Evolutionary conservation across 1,139 yeast species (phyloP), one percentile per base, ranked within the genome.

Genomic region (Suhomyces yuchorum): DNA sequence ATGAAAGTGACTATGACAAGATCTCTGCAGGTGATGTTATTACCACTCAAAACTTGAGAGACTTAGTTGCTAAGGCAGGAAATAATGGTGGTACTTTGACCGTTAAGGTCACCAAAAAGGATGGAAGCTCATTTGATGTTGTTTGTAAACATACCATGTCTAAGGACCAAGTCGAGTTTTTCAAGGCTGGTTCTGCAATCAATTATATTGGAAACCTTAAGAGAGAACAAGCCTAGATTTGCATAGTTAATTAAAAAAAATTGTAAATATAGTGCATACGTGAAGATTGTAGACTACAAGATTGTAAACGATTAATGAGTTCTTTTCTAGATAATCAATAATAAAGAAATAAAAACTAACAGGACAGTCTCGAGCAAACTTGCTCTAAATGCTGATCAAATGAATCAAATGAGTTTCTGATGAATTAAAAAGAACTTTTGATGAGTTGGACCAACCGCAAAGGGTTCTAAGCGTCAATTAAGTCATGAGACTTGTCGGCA

Each of bases 101-200:
- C 47, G 73, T 93, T 58, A 79, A 80, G 60, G 87, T 93, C 14
- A 86, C 90, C 43, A 89, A 89, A 70, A 82, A 75, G 49, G 81
- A 81, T 56, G 97, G 97, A 18, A 79, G 84, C 46, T 66, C 78
- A 40, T 85, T 86, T 58, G 83, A 79, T 51, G 84, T 93, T 55
- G 75, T 78, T 57, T 81, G 96, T 62, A 90, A 85, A 71, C 99
- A 93, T 69, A 92, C 98, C 50, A 90, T 93, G 97, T 91, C 97
- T 26, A 82, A 83, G 68, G 99, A 93, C 69, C 99, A 93, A 77
- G 79, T 93, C 49, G 96, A 88, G 56, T 93, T 93, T 73, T 93
- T 92, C 81, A 91, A 85, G 70, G 97, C 97, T 41, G 99, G 99
- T 48, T 88, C 96, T 49, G 99, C 99, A 38, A 90, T 93, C 63